Evolutionary conservation across 1,139 yeast genomes (phyloP).

Genomic region (Pichia sp.): DNA sequence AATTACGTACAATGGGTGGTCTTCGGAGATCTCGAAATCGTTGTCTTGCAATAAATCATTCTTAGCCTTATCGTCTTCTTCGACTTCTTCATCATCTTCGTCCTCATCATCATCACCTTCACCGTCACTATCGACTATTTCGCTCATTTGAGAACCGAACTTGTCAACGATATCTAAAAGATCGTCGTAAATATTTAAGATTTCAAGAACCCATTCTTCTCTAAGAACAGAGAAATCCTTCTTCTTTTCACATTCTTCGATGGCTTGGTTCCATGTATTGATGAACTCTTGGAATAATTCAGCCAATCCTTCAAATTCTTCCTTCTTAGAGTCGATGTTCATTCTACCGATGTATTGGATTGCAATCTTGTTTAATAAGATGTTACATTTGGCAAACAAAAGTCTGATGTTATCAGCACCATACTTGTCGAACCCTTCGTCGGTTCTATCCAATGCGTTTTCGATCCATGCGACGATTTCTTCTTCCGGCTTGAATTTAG

Average conservation of each 20-base stretch:
- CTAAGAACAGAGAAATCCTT: constrained; percentile 22
- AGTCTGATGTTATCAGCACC: constrained; percentile 29
- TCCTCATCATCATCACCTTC: constrained; percentile 38
- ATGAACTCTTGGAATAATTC: constrained; percentile 12
- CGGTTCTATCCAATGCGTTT: constrained; percentile 71
- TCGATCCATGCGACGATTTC: constrained; percentile 38
- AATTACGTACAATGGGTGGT: constrained; percentile 53
- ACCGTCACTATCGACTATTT: constrained; percentile 50
- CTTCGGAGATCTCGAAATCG: constrained; percentile 38
- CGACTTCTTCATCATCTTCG: constrained; percentile 36
- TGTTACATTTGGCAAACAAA: constrained; percentile 51
- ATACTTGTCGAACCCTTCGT: constrained; percentile 53
- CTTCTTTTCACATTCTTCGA: constrained; percentile 33
- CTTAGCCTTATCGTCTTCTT: constrained; percentile 32
- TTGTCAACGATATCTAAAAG: constrained; percentile 63
- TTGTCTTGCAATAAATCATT: constrained; percentile 19
- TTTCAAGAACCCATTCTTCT: constrained; percentile 26
- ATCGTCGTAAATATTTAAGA: constrained; percentile 45
- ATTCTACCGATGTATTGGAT: constrained; percentile 54
- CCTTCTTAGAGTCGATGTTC: constrained; percentile 38
- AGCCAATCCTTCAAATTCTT: constrained; percentile 42
- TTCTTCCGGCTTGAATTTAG: constrained; percentile 46
- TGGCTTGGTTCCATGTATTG: constrained; percentile 22
- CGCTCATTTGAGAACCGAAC: constrained; percentile 55
- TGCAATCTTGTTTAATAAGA: constrained; percentile 57